Percentiles rank a stretch among this genome's conserved stretches.
Evolutionary conservation across 176 grass and related monocot genomes (phyloP).

Genomic region (Triticum timopheevii): DNA sequence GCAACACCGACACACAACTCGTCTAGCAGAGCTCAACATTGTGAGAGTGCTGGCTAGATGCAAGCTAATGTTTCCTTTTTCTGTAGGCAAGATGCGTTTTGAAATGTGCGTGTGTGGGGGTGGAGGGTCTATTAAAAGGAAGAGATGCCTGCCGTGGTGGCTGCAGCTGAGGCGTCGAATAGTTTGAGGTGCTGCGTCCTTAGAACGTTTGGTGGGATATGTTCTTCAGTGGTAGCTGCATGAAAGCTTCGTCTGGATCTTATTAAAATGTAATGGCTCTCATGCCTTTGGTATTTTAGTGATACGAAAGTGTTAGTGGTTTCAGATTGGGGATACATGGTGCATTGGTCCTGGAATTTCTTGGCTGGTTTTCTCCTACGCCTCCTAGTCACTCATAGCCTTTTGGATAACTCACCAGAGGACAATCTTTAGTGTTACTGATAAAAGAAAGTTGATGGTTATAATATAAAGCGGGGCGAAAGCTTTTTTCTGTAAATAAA

Average conservation of each 20-base stretch:
- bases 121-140: conserved; percentile 48
- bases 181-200: conserved; percentile 58
- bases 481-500: too few relatives aligned
- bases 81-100: conserved; percentile 38
- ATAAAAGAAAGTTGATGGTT: background rate
- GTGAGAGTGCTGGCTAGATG: background rate
- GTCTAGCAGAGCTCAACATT: conserved; percentile 34
- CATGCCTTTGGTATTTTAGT: conserved; percentile 43
- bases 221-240: conserved; percentile 91
- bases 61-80: conserved; percentile 27
- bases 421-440: background rate
- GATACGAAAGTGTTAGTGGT: conserved; percentile 32
- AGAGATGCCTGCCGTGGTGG: background rate
- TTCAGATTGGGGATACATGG: conserved; percentile 2
- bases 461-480: too few relatives aligned
- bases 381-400: conserved; percentile 3
- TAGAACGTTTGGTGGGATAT: conserved; percentile 76
- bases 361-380: conserved; percentile 9
- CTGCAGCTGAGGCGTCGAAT: conserved; percentile 9
- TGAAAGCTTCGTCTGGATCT: conserved; percentile 77
- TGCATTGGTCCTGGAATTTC: conserved; percentile 22
- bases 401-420: conserved; percentile 17
- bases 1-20: too few relatives aligned
- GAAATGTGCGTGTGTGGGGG: conserved; percentile 28
- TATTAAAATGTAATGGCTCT: conserved; percentile 38